phyloP scores from a whole-genome alignment of 2,329 filamentous ascomycete species.

The Fusarium pseudonygamai region DNA sequence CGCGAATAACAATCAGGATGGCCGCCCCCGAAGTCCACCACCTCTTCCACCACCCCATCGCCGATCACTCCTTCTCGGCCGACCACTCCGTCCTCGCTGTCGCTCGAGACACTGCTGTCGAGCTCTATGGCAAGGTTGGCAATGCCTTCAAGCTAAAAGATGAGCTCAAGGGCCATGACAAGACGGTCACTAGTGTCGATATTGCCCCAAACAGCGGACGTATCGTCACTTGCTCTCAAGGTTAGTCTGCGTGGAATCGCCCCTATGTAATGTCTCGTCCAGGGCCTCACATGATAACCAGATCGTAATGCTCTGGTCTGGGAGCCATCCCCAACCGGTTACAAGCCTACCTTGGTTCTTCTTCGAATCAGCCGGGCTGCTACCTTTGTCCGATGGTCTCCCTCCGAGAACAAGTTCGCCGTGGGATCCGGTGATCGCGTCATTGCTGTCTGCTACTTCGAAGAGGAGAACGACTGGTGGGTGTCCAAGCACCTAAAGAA shows the following conservation, averaged over 20 bases:
- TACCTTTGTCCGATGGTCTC: constrained; percentile 97
- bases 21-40: constrained; percentile 90
- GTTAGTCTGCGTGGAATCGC: constrained; percentile 55
- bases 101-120: constrained; percentile 87
- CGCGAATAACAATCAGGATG: constrained; percentile 67
- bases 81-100: constrained; percentile 91
- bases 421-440: constrained; percentile 95
- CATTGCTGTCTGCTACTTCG: constrained; percentile 98
- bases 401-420: constrained; percentile 96
- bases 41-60: constrained; percentile 95
- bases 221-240: constrained; percentile 98
- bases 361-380: constrained; percentile 97
- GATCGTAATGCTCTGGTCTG: constrained; percentile 98
- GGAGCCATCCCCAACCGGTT: constrained; percentile 91
- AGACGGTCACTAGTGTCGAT: constrained; percentile 94
- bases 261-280: background rate
- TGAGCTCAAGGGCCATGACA: constrained; percentile 95
- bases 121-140: constrained; percentile 82
- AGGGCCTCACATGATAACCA: constrained; percentile 48
- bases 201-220: constrained; percentile 90
- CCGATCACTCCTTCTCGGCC: constrained; percentile 97
- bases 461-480: constrained; percentile 99
- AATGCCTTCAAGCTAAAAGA: constrained; percentile 85
- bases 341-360: constrained; percentile 96
- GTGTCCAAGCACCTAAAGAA: constrained; percentile 99